Conservation (phyloP, 129 eudicot species). For the Flaveria sonorensis region DNA sequence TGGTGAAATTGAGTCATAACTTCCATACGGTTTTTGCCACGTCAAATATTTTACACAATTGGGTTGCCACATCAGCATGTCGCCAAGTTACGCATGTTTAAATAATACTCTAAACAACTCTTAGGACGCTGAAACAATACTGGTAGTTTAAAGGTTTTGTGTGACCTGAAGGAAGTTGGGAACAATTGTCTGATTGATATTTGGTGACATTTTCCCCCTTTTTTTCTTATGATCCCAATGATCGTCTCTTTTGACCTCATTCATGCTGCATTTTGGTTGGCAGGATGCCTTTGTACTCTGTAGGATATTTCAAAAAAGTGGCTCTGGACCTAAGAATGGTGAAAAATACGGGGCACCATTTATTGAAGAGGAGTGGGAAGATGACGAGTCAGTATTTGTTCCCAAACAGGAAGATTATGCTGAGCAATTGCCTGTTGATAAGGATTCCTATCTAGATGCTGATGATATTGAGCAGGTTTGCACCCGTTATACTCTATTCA, state of each 20-base stretch:
- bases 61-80: neutral
- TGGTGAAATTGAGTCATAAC: neutral
- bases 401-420: conserved; percentile 43
- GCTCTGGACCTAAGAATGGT: conserved; percentile 92
- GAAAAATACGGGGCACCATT: conserved; percentile 89
- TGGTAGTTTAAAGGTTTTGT: neutral
- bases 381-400: conserved; percentile 46
- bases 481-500: neutral
- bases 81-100: neutral
- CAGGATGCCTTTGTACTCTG: conserved; percentile 83
- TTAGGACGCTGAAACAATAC: neutral
- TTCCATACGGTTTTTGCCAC: neutral
- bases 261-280: conserved; percentile 16
- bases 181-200: neutral
- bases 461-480: conserved; percentile 81
- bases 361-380: conserved; percentile 85
- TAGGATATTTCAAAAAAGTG: conserved; percentile 82
- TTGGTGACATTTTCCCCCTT: neutral
- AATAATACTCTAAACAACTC: neutral
- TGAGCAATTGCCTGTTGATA: conserved; percentile 52
- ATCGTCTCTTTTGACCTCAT: neutral
- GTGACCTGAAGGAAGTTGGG: neutral
- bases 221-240: conserved; percentile 1
- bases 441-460: conserved; percentile 62
- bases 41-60: neutral